Conservation (phyloP, 345 rosid species). For the Camelina laxa region DNA sequence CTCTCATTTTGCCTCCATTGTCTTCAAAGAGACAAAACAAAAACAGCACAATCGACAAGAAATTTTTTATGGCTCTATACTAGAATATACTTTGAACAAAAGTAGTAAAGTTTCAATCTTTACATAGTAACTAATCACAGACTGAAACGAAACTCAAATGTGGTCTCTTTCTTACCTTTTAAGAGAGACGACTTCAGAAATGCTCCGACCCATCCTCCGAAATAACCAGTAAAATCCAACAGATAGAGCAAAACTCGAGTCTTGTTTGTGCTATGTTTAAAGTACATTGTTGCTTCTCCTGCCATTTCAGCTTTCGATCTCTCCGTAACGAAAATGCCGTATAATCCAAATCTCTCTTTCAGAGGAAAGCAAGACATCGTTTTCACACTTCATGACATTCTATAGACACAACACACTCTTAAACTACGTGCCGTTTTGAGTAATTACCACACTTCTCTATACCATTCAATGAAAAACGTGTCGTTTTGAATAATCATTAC, state of each 20-base stretch:
- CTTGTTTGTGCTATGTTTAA: neutral
- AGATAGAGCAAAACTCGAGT: neutral
- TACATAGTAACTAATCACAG: neutral
- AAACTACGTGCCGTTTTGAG: constrained; percentile 2
- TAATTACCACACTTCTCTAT: neutral
- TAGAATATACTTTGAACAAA: neutral
- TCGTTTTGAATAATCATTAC: neutral
- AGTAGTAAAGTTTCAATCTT: neutral
- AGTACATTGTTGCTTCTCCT: neutral
- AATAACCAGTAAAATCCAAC: neutral
- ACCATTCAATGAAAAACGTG: neutral
- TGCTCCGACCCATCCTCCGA: constrained; percentile 7
- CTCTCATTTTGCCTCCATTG: constrained; percentile 68
- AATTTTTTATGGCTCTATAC: neutral
- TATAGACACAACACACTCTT: neutral
- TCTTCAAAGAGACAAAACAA: constrained; percentile 44
- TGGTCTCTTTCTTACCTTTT: neutral
- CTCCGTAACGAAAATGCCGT: neutral
- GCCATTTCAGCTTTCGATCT: constrained; percentile 1
- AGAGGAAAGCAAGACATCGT: neutral
- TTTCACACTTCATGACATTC: neutral
- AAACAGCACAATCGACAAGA: neutral
- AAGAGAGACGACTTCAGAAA: neutral
- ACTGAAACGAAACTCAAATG: neutral
- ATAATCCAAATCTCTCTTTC: neutral